Conservation (phyloP, 306 rosid genomes). For the Mucuna pruriens region DNA sequence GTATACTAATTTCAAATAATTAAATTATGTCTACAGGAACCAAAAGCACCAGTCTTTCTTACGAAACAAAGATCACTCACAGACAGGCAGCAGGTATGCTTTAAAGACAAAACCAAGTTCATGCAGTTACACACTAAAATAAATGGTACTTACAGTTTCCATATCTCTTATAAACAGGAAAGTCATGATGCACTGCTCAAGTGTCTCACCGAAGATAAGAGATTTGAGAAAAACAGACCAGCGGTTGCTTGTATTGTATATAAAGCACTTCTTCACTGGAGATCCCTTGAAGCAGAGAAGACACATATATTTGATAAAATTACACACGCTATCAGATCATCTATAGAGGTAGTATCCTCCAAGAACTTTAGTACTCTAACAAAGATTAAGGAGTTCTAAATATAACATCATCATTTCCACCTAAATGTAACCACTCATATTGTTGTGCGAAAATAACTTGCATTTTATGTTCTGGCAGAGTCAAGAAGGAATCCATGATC, state of each 20-base stretch:
- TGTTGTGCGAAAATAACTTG: conserved; percentile 23
- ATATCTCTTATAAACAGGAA: conserved; percentile 60
- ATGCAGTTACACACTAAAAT: conserved; percentile 3
- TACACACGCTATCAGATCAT: conserved; percentile 62
- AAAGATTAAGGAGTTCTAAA: neutral
- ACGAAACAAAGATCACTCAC: conserved; percentile 81
- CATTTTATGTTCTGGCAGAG: conserved; percentile 50
- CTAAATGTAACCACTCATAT: neutral
- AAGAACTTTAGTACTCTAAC: conserved; percentile 4
- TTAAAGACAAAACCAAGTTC: conserved; percentile 23
- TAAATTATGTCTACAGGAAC: conserved; percentile 58
- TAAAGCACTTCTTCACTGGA: conserved; percentile 88
- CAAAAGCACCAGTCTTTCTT: conserved; percentile 53
- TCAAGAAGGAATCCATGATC: conserved; percentile 66
- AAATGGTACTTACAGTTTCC: conserved; percentile 32
- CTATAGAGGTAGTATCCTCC: conserved; percentile 64
- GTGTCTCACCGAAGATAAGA: conserved; percentile 72
- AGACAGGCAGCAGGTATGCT: conserved; percentile 82
- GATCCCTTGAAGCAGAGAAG: conserved; percentile 87
- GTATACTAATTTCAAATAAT: conserved; percentile 21
- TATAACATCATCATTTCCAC: neutral
- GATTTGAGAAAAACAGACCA: conserved; percentile 75
- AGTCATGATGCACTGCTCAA: conserved; percentile 80
- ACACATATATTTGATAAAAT: conserved; percentile 83
- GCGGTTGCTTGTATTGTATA: conserved; percentile 75